These are phyloP conservation scores for Massospora cicadina DNA, from an alignment of 371 early-diverging fungal genomes.

Conservation along the genomic window DNA sequence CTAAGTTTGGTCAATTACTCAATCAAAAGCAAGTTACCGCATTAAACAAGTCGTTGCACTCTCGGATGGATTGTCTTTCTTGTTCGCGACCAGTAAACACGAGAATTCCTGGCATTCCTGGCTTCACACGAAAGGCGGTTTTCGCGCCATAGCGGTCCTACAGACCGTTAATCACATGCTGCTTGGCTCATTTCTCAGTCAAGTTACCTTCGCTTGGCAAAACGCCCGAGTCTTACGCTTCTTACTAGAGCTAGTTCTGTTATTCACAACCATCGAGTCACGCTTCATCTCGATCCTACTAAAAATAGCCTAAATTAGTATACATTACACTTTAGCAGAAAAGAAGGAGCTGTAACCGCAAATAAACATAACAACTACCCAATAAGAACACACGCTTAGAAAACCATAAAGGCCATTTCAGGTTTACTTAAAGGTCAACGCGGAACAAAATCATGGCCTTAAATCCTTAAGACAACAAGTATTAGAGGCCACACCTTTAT, in stretches of 20 bases:
- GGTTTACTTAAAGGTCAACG: too few relatives aligned
- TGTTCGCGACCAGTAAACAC: slow-evolving; percentile 4
- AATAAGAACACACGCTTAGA: too few relatives aligned
- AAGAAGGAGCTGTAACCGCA: too few relatives aligned
- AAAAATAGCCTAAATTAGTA: too few relatives aligned
- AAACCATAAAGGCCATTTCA: too few relatives aligned
- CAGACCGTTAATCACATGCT: background rate
- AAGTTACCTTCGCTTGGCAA: background rate
- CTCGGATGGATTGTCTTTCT: background rate
- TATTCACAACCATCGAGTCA: background rate
- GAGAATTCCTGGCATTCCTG: background rate
- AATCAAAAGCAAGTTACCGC: background rate
- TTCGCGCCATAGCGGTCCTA: slow-evolving; percentile 1
- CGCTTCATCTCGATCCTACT: too few relatives aligned
- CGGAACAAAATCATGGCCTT: too few relatives aligned
- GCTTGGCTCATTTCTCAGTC: background rate
- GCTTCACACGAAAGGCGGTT: background rate
- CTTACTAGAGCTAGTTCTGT: background rate
- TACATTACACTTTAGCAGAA: too few relatives aligned
- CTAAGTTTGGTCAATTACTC: too few relatives aligned
- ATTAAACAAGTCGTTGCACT: background rate
- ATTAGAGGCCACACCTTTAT: too few relatives aligned
- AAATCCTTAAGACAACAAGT: too few relatives aligned
- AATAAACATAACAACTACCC: too few relatives aligned
- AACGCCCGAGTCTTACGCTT: background rate